Evolutionary conservation across 1,139 yeast species (phyloP), one percentile per base, ranked within the genome.

Genomic region (Eremothecium coryli): DNA sequence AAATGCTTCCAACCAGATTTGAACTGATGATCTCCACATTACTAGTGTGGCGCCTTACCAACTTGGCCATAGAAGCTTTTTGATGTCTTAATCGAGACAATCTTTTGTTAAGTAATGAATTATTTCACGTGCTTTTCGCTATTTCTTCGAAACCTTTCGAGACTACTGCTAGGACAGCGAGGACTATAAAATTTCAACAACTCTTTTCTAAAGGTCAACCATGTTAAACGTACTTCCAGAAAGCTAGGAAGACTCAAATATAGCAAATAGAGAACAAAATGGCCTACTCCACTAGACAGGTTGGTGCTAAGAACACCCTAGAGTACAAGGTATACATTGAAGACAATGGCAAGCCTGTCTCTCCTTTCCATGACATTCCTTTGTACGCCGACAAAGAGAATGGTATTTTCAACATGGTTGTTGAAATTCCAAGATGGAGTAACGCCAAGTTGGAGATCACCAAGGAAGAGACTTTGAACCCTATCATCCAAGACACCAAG

Each of bases 351-450:
- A 70, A 78, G 56, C 73, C 82, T 40, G 64, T 76, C 39, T 80
- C 88, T 32, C 77, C 81, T 42, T 78, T 80, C 71, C 93, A 81
- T 52, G 90, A 82, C 56, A 67, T 81, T 32, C 85, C 88, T 32
- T 62, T 81, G 42, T 76, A 68, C 45, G 74, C 85, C 26, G 78
- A 80, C 54, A 64, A 64, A 41, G 71, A 71, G 39, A 70, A 76
- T 56, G 72, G 71, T 45, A 75, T 82, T 44, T 77, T 81, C 45
- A 82, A 82, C 65, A 80, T 85, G 82, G 72, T 85, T 49, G 93
- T 84, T 38, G 95, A 85, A 61, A 80, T 85, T 30, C 94, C 95
- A 44, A 72, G 95, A 53, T 85, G 95, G 95, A 65, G 85, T 51
- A 82, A 85, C 51, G 95, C 88, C 41, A 85, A 85, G 63, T 71